These are phyloP conservation scores for Platanthera zijinensis DNA, from an alignment of 106 monocot genomes.

Conservation along the genomic window DNA sequence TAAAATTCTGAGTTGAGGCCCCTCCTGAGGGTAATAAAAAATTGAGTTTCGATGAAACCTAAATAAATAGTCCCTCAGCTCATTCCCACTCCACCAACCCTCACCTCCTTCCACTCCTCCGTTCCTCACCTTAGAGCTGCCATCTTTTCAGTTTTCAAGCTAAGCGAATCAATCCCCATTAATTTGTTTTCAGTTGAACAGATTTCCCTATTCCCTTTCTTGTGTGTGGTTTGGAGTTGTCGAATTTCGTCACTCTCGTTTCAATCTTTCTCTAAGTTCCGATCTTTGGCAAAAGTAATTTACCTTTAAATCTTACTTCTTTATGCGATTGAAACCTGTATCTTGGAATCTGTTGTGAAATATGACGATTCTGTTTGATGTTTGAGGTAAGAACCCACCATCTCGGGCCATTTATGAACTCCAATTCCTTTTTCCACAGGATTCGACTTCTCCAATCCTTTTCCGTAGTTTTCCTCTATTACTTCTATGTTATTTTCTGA, in stretches of 20 bases:
- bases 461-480: conserved; percentile 19
- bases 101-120: too few species aligned
- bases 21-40: too few species aligned
- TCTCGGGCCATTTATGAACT: conserved; percentile 2
- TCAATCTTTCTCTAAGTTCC: background rate
- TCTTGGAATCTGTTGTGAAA: background rate
- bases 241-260: background rate
- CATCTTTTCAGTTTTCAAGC: too few species aligned
- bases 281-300: background rate
- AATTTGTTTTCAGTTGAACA: too few species aligned
- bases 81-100: too few species aligned
- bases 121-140: too few species aligned
- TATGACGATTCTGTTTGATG: background rate
- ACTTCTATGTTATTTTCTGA: conserved; percentile 25
- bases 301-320: background rate
- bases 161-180: too few species aligned
- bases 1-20: too few species aligned
- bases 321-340: background rate
- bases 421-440: conserved; percentile 5
- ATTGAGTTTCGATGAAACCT: too few species aligned
- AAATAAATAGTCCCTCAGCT: too few species aligned
- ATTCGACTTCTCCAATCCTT: conserved; percentile 21
- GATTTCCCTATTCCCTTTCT: too few species aligned
- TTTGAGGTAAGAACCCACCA: background rate
- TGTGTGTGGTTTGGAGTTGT: too few species aligned